Percentiles rank a stretch among this genome's conserved stretches.
These are phyloP conservation scores for Podospora anserina DNA, from an alignment of 495 filamentous ascomycete species.

Conservation along the genomic window DNA sequence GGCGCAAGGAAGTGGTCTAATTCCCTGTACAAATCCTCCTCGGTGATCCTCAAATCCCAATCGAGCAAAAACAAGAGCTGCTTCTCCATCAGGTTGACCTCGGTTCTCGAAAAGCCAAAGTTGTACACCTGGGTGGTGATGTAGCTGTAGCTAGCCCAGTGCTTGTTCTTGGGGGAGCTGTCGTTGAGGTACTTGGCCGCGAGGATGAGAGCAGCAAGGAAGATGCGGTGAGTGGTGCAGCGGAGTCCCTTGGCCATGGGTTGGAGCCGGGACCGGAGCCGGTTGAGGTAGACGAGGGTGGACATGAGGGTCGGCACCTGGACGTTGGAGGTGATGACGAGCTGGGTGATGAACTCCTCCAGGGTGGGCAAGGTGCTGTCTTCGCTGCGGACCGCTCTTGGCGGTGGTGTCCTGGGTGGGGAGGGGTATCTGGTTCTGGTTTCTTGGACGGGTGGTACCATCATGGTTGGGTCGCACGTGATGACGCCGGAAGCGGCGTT, in stretches of 20 bases:
- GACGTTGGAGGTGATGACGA: slow-evolving; percentile 90
- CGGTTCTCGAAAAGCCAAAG: slow-evolving; percentile 89
- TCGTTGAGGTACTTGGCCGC: slow-evolving; percentile 97
- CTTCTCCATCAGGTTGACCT: slow-evolving; percentile 99
- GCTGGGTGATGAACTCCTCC: slow-evolving; percentile 83
- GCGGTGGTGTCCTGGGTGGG: slow-evolving; percentile 64
- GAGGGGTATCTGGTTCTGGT: slow-evolving; percentile 49
- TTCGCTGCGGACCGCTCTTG: slow-evolving; percentile 46
- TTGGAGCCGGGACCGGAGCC: slow-evolving; percentile 78
- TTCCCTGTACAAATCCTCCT: slow-evolving; percentile 80
- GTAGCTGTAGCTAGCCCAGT: slow-evolving; percentile 93
- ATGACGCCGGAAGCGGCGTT: slow-evolving; percentile 82
- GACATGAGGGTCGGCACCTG: slow-evolving; percentile 97
- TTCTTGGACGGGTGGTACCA: slow-evolving; percentile 28
- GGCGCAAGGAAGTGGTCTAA: slow-evolving; percentile 86
- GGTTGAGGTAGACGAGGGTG: slow-evolving; percentile 84
- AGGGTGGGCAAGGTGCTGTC: slow-evolving; percentile 64
- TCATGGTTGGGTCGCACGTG: slow-evolving; percentile 69
- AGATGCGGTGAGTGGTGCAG: slow-evolving; percentile 97
- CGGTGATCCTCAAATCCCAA: slow-evolving; percentile 82
- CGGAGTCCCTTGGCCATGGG: slow-evolving; percentile 95
- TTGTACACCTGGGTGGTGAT: slow-evolving; percentile 60
- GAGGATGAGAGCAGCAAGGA: slow-evolving; percentile 85
- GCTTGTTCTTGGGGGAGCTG: slow-evolving; percentile 99
- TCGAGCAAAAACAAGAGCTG: slow-evolving; percentile 90